Base-by-base conservation (phyloP, 2,329 filamentous ascomycete species). In the Allantophomopsis cytisporea region DNA sequence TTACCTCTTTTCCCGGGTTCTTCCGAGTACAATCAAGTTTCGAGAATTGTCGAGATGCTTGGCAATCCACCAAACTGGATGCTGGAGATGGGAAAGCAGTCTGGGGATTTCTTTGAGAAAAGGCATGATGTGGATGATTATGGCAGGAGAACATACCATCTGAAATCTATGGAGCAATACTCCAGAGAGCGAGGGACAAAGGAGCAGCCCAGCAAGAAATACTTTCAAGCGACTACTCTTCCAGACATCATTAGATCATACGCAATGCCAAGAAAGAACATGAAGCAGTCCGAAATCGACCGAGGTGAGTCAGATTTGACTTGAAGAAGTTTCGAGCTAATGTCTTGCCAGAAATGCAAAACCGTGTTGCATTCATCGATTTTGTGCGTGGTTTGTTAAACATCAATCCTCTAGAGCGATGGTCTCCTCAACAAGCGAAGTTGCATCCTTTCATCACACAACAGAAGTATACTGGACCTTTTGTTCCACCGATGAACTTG, bases 121-220 rank as follows among this genome's bases (percentile, higher is more conserved):
- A 65, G 74, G 31, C 71, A 78, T 38, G 69, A 71, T 12, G 76
- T 80, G 47, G 91, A 98, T 55, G 91, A 98, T 55, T 98, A 85
- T 54, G 89, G 89, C 31, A 76, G 91, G 47, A 81, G 87, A 51
- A 88, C 80, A 6, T 95, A 94, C 58, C 77, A 89, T 39, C 67
- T 98, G 31, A 98, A 98, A 67, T 86, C 83, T 48, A 93, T 98
- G 84, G 91, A 98, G 56, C 87, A 95, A 58, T 98, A 96, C 59
- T 89, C 91, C 13, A 72, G 89, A 41, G 91, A 98, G 57, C 91
- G 94, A 57, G 83, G 83, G 43, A 91, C 87, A 30, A 98, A 98
- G 59, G 91, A 98, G 60, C 91, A 96, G 59, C 91, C 91, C 16
- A 98, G 91, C 74, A 98, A 98, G 69, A 96, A 96, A 63, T 98